phyloP scores from a whole-genome alignment of 2,329 filamentous ascomycete genomes.

The Fusarium domesticum region DNA sequence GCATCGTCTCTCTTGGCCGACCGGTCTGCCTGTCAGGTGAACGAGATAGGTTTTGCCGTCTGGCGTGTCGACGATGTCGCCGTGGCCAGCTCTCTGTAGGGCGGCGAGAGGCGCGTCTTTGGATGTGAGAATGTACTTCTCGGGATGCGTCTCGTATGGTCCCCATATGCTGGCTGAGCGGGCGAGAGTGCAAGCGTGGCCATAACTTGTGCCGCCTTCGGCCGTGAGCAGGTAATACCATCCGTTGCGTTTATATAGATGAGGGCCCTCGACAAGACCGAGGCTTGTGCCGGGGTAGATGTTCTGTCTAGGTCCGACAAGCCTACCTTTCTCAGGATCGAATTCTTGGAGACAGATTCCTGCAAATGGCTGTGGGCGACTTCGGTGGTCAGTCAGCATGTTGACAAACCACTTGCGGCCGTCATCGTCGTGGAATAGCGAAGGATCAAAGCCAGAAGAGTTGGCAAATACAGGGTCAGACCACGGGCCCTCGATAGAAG shows the following conservation, averaged over 20 bases:
- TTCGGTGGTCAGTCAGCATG: constrained; percentile 55
- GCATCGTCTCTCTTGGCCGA: constrained; percentile 49
- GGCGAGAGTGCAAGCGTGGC: constrained; percentile 60
- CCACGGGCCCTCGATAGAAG: constrained; percentile 57
- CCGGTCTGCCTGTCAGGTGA: constrained; percentile 51
- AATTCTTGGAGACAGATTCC: constrained; percentile 60
- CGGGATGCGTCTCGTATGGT: constrained; percentile 59
- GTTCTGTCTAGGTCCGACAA: constrained; percentile 55
- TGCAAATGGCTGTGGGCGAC: constrained; percentile 47
- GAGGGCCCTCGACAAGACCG: constrained; percentile 54
- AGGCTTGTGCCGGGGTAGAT: constrained; percentile 55
- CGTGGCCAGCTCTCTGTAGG: constrained; percentile 53
- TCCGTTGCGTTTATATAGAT: constrained; percentile 56
- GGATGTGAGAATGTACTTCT: constrained; percentile 55
- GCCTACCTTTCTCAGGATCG: constrained; percentile 45
- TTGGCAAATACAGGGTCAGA: constrained; percentile 59
- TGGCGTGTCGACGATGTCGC: constrained; percentile 52
- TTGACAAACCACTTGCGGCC: constrained; percentile 57
- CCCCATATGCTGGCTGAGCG: constrained; percentile 53
- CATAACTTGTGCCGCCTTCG: constrained; percentile 59
- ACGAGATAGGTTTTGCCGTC: constrained; percentile 54
- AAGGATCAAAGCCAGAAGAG: constrained; percentile 61
- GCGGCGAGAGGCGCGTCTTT: constrained; percentile 49
- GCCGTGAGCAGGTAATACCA: constrained; percentile 61
- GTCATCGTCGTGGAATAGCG: constrained; percentile 56